Conservation (phyloP, 2,329 filamentous ascomycete species). For the Colletotrichum costaricense region DNA sequence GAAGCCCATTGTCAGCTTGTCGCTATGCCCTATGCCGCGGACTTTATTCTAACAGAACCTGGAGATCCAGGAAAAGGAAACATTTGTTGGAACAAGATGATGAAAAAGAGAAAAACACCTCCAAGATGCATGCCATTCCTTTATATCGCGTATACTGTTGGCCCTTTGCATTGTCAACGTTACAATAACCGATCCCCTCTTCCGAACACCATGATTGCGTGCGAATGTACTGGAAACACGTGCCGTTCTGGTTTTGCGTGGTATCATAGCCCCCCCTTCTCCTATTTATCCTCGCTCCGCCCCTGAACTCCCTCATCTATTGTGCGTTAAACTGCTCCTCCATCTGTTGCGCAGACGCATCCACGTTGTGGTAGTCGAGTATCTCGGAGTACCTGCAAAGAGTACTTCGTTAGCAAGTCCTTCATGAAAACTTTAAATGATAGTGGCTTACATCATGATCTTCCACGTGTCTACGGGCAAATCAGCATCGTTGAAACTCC, state of each 20-base stretch:
- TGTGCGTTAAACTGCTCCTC: constrained; percentile 53
- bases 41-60: background rate
- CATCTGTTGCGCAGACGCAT: constrained; percentile 55
- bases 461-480: constrained; percentile 99
- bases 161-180: constrained; percentile 34
- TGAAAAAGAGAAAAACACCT: constrained; percentile 19
- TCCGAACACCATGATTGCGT: constrained; percentile 35
- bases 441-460: constrained; percentile 93
- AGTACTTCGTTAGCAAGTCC: constrained; percentile 1
- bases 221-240: constrained; percentile 37
- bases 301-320: constrained; percentile 34
- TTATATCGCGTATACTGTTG: constrained; percentile 36
- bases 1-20: background rate
- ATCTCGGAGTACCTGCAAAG: constrained; percentile 92
- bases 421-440: background rate
- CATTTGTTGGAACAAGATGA: constrained; percentile 6
- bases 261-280: constrained; percentile 35
- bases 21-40: background rate
- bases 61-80: background rate
- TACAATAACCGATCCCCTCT: constrained; percentile 35
- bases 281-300: constrained; percentile 23
- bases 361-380: constrained; percentile 97
- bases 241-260: constrained; percentile 35
- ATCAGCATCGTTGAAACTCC: constrained; percentile 99
- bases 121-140: constrained; percentile 35